A percentile compares a stretch with the other conserved stretches of the same genome.
Evolutionary conservation across 2,329 filamentous ascomycete species (phyloP).

Genomic region (Fusarium veterinarium): DNA sequence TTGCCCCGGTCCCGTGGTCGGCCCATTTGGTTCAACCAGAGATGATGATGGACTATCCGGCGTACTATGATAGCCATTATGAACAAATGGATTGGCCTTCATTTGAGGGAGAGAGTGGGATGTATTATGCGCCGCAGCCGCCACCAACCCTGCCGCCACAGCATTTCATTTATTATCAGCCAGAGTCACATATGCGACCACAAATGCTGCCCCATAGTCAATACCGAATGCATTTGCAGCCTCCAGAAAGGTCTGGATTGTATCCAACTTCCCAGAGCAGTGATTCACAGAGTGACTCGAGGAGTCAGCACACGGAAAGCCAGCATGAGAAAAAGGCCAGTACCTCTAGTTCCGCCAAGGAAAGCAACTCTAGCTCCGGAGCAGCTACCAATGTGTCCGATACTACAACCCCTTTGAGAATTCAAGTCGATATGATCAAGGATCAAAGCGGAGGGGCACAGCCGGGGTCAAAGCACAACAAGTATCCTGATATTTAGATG

Average conservation of each 20-base stretch:
- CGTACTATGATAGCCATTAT: not conserved
- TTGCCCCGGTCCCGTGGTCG: conserved; percentile 5
- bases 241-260: not conserved
- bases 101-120: not conserved
- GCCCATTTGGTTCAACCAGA: not conserved
- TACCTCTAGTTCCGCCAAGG: not conserved
- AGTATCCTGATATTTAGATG: conserved; percentile 27
- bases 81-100: not conserved
- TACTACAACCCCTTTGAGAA: not conserved
- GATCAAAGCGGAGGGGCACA: not conserved
- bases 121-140: not conserved
- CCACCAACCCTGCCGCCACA: not conserved
- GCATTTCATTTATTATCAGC: not conserved
- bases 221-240: not conserved
- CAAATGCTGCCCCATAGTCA: not conserved
- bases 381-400: not conserved
- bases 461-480: not conserved
- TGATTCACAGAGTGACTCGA: not conserved
- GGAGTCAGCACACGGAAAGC: not conserved
- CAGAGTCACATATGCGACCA: not conserved
- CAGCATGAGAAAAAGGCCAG: not conserved
- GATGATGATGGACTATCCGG: not conserved
- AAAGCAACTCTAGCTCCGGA: conserved; percentile 1
- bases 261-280: not conserved
- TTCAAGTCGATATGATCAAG: conserved; percentile 16